Conservation (phyloP, 2,329 filamentous ascomycete species). For the Hypoxylon sp. region DNA sequence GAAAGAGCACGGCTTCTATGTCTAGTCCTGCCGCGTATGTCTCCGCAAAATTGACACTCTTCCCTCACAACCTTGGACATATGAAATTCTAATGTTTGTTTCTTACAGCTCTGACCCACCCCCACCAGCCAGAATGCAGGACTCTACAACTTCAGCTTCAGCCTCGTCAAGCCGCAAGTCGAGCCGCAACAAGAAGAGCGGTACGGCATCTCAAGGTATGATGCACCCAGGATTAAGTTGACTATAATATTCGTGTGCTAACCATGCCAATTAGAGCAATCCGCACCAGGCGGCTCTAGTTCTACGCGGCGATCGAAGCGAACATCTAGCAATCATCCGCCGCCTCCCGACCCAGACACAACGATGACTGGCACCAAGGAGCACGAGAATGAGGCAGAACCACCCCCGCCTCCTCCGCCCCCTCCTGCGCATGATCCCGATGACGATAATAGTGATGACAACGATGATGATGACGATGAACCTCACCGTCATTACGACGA, state of each 20-base stretch:
- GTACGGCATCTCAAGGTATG: slow-evolving; percentile 63
- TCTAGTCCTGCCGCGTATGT: slow-evolving; percentile 77
- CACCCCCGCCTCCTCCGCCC: slow-evolving; percentile 62
- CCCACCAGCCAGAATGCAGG: slow-evolving; percentile 74
- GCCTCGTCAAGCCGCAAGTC: slow-evolving; percentile 80
- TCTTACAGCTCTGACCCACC: slow-evolving; percentile 69
- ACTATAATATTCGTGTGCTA: slow-evolving; percentile 5
- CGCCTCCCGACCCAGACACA: slow-evolving; percentile 71
- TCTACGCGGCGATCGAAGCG: slow-evolving; percentile 68
- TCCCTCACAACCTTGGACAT: slow-evolving; percentile 5
- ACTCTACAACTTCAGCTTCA: slow-evolving; percentile 67
- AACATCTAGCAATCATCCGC: slow-evolving; percentile 62
- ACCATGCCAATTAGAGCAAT: slow-evolving; percentile 35
- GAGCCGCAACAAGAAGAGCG: slow-evolving; percentile 77
- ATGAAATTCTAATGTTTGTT: slow-evolving; percentile 41
- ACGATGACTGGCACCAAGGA: slow-evolving; percentile 80
- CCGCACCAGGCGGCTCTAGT: slow-evolving; percentile 55
- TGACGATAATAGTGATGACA: slow-evolving; percentile 61
- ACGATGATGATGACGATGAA: slow-evolving; percentile 71
- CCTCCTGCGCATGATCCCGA: slow-evolving; percentile 58
- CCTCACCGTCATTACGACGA: slow-evolving; percentile 74
- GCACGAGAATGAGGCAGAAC: slow-evolving; percentile 60
- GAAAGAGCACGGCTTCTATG: slow-evolving; percentile 76
- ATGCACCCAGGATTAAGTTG: background rate
- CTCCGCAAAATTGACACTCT: slow-evolving; percentile 7